These are phyloP conservation scores for Cryptococcus amylolentus DNA, from an alignment of 1,284 basidiomycete species.

Conservation along the genomic window DNA sequence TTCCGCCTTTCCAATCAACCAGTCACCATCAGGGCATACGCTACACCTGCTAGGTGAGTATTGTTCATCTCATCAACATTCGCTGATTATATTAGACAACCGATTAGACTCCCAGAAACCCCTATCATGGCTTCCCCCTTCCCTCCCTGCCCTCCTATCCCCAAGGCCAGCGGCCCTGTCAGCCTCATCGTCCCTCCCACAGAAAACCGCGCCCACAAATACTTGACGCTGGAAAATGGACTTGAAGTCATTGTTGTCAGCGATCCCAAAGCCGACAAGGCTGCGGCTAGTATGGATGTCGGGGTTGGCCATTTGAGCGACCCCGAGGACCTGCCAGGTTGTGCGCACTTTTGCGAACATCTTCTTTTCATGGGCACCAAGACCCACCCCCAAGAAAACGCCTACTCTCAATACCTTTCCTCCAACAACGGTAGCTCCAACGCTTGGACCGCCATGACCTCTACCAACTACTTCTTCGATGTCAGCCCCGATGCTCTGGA, in stretches of 20 bases:
- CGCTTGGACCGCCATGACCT: constrained; percentile 88
- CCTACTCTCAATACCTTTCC: constrained; percentile 85
- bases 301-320: constrained; percentile 92
- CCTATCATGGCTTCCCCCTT: constrained; percentile 22
- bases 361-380: constrained; percentile 75
- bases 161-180: constrained; percentile 48
- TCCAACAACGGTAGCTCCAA: constrained; percentile 90
- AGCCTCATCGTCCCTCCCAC: constrained; percentile 61
- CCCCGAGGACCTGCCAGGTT: constrained; percentile 63
- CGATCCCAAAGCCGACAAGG: constrained; percentile 87
- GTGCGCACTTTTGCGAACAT: constrained; percentile 65
- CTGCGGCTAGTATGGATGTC: constrained; percentile 91
- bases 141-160: constrained; percentile 34
- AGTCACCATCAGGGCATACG: neutral
- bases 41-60: neutral
- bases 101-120: constrained; percentile 4
- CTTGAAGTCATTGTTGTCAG: constrained; percentile 81
- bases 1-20: neutral
- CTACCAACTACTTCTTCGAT: constrained; percentile 82
- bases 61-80: neutral
- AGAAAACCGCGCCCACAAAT: constrained; percentile 69
- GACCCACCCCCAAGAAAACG: constrained; percentile 74
- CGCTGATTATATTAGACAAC: neutral
- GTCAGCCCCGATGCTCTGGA: constrained; percentile 80
- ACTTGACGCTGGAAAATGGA: constrained; percentile 82